Evolutionary conservation across 2,329 filamentous ascomycete species (phyloP).

Genomic region (Penicillium verrucosum): DNA sequence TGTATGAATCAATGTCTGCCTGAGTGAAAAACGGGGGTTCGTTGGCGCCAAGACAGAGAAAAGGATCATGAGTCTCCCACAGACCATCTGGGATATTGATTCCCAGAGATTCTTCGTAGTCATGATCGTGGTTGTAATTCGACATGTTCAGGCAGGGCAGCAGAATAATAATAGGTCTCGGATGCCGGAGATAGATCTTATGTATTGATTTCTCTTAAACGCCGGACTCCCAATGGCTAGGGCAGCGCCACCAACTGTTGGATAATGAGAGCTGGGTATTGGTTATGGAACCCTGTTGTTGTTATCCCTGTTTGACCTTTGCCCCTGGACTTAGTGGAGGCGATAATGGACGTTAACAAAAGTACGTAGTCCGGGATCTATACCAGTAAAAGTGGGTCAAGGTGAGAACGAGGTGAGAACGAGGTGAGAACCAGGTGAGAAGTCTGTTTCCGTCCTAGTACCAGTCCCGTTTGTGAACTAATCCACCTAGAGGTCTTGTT

Average conservation of each 20-base stretch:
- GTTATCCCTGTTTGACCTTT: no score
- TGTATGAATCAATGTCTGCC: not conserved
- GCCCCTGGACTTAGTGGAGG: no score
- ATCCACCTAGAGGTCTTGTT: no score
- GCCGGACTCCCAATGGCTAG: not conserved
- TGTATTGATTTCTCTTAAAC: no score
- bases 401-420: no score
- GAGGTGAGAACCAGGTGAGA: no score
- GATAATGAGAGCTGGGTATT: not conserved
- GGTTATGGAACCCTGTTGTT: not conserved
- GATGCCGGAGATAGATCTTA: not conserved
- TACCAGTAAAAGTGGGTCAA: no score
- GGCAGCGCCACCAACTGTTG: not conserved
- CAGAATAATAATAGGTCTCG: not conserved
- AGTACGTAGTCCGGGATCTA: not conserved
- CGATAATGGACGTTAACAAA: not conserved
- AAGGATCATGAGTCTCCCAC: not conserved
- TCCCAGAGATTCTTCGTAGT: not conserved
- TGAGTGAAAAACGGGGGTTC: not conserved
- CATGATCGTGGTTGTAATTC: not conserved
- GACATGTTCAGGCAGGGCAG: not conserved
- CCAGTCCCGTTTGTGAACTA: no score
- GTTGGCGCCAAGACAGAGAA: not conserved
- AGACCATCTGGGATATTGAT: not conserved
- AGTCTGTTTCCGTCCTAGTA: no score